These are phyloP conservation scores for Fraxinus dipetala DNA, from an alignment of 305 asterid species.

Conservation along the genomic window DNA sequence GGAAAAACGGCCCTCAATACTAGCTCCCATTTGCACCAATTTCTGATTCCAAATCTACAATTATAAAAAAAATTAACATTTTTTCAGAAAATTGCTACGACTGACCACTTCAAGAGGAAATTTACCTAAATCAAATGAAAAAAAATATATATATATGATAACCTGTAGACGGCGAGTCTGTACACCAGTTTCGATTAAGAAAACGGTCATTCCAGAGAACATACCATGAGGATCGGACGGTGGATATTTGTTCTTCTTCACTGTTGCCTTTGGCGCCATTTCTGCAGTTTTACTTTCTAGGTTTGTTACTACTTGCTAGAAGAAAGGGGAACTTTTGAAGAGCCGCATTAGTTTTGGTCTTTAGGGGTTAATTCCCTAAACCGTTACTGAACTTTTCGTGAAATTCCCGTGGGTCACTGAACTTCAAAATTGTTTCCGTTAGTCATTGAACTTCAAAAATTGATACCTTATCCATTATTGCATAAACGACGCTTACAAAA, in stretches of 20 bases:
- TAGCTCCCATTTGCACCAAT: conserved; percentile 81
- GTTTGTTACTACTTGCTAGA: neutral
- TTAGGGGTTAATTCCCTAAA: too few species aligned
- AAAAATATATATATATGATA: neutral
- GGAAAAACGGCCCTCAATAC: conserved; percentile 45
- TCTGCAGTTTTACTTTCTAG: neutral
- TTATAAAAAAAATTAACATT: neutral
- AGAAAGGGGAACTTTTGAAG: neutral
- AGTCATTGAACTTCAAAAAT: neutral
- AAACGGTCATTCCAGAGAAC: conserved; percentile 63
- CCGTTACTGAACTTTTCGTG: neutral
- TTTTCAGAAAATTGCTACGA: neutral
- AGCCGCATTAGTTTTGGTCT: neutral
- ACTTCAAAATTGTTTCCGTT: neutral
- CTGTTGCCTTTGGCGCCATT: conserved; percentile 75
- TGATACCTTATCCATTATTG: neutral
- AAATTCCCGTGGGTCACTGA: neutral
- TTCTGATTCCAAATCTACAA: conserved; percentile 84
- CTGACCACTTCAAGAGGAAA: neutral
- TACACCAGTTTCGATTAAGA: conserved; percentile 51
- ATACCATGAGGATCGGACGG: conserved; percentile 75
- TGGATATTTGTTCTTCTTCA: conserved; percentile 41
- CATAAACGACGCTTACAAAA: neutral
- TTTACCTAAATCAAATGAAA: neutral
- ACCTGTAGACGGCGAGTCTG: conserved; percentile 81